phyloP scores from a whole-genome alignment of 176 grass and related monocot species.

The Elaeis guineensis region DNA sequence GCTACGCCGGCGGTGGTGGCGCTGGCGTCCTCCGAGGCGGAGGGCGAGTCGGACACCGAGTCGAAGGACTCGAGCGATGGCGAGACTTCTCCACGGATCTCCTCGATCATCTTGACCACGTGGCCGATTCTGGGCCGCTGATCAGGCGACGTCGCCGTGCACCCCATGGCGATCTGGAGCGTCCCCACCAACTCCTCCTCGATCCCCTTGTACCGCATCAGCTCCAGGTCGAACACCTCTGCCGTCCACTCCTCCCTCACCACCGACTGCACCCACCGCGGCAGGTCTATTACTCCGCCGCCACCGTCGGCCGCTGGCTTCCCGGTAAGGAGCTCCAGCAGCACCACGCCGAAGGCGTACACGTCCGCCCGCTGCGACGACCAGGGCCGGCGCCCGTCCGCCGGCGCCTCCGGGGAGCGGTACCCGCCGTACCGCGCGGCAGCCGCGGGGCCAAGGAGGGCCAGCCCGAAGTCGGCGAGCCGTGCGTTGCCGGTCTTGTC shows the following conservation, averaged over 20 bases:
- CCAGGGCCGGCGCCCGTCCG: conserved; percentile 50
- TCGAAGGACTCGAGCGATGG: conserved; percentile 55
- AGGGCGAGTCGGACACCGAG: conserved; percentile 55
- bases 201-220: conserved; percentile 94
- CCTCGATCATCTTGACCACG: conserved; percentile 82
- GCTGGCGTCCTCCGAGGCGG: conserved; percentile 40
- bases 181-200: conserved; percentile 95
- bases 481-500: conserved; percentile 49
- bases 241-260: conserved; percentile 98
- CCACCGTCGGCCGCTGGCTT: conserved; percentile 38
- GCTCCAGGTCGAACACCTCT: conserved; percentile 98
- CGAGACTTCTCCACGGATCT: conserved; percentile 58
- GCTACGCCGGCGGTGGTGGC: conserved; percentile 23
- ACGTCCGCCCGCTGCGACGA: conserved; percentile 83
- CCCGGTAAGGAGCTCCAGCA: conserved; percentile 87
- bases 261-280: conserved; percentile 90
- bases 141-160: conserved; percentile 39
- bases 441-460: conserved; percentile 44
- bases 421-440: conserved; percentile 35
- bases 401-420: conserved; percentile 63
- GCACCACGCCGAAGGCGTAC: conserved; percentile 82
- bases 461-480: conserved; percentile 73
- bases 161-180: conserved; percentile 85
- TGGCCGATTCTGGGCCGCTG: conserved; percentile 81
- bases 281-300: conserved; percentile 37